Percentiles rank a stretch among this genome's conserved stretches.
Evolutionary conservation across 495 filamentous ascomycete species (phyloP).

Genomic region (Pseudevernia furfuracea): DNA sequence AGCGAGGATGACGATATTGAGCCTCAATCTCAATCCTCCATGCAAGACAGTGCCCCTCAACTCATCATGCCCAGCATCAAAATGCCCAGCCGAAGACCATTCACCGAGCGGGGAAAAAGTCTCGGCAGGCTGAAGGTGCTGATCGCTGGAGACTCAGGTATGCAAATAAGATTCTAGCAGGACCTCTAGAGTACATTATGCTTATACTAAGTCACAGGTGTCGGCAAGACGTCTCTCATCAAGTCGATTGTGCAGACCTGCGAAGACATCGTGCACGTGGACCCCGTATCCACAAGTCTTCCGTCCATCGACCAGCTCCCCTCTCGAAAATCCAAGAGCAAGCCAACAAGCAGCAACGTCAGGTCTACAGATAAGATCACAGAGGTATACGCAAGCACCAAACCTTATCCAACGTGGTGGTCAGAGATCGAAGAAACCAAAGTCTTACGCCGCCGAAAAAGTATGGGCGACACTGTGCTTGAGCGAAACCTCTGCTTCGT

Average conservation of each 20-base stretch:
- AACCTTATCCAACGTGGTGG: slow-evolving; percentile 91
- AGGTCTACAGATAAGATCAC: slow-evolving; percentile 49
- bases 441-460: slow-evolving; percentile 65
- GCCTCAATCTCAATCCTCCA: slow-evolving; percentile 23
- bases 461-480: slow-evolving; percentile 69
- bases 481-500: slow-evolving; percentile 95
- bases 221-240: slow-evolving; percentile 85
- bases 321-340: slow-evolving; percentile 27
- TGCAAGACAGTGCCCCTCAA: slow-evolving; percentile 58
- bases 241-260: slow-evolving; percentile 91
- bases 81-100: slow-evolving; percentile 88
- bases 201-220: slow-evolving; percentile 33
- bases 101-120: slow-evolving; percentile 76
- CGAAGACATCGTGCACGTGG: slow-evolving; percentile 94
- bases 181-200: background rate
- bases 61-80: slow-evolving; percentile 96
- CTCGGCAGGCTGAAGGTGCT: slow-evolving; percentile 84
- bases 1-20: slow-evolving; percentile 36
- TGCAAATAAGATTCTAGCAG: slow-evolving; percentile 17
- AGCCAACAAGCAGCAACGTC: slow-evolving; percentile 28
- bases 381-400: slow-evolving; percentile 88
- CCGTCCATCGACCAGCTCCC: slow-evolving; percentile 26
- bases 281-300: slow-evolving; percentile 53
- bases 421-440: slow-evolving; percentile 74
- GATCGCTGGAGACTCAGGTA: slow-evolving; percentile 77